A percentile compares a stretch with the other conserved stretches of the same genome.
Conservation (phyloP, 257 asterid genomes). For the Nicotiana attenuata region DNA sequence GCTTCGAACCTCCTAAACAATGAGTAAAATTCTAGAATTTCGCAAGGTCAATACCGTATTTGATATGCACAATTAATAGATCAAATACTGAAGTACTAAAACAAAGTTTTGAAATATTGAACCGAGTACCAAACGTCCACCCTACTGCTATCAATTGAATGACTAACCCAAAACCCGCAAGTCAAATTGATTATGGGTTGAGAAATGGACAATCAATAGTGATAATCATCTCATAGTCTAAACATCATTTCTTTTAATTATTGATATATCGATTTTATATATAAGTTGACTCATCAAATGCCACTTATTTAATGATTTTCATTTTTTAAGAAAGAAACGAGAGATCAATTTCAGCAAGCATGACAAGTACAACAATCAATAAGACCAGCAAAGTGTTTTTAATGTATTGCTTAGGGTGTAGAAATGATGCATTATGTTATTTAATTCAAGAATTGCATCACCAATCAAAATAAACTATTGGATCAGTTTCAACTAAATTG, state of each 20-base stretch:
- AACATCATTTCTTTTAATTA: neutral
- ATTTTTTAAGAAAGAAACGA: no score
- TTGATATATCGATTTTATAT: neutral
- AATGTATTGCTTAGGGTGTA: neutral
- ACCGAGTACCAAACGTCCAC: no score
- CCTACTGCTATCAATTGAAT: no score
- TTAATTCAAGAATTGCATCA: neutral
- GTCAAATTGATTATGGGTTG: no score
- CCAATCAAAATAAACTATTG: neutral
- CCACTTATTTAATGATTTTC: neutral
- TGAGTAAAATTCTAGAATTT: no score
- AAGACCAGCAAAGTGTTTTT: neutral
- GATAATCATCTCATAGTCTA: neutral
- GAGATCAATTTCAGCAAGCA: neutral
- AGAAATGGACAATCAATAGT: neutral
- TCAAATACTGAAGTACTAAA: no score
- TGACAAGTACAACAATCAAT: neutral
- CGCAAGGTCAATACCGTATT: no score
- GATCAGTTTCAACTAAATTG: neutral
- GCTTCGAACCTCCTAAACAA: no score
- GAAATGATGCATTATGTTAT: neutral
- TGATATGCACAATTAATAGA: no score
- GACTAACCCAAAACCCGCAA: no score
- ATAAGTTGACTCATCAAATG: neutral
- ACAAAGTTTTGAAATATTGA: no score